Base-by-base conservation (phyloP, 2,329 filamentous ascomycete genomes). In the Paracorniculantispora psalliotae region DNA sequence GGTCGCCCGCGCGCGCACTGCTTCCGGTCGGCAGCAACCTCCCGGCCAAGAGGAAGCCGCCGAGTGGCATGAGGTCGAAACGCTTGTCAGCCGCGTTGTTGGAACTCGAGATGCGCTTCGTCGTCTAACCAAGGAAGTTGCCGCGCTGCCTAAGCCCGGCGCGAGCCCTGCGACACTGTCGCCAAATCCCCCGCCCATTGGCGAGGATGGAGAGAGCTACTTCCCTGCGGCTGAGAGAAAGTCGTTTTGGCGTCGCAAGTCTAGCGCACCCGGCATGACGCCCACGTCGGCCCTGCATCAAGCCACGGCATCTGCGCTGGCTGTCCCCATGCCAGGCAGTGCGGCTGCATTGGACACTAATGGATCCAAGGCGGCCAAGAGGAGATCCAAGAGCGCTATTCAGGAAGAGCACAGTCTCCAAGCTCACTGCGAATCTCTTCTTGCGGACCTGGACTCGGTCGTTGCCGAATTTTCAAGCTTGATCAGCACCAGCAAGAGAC, bases 191-290 rank as follows among this genome's bases (percentile, higher is more conserved):
- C 74, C 77, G 2, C 71, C 74, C 2, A 68, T 77, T 2, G 81
- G 83, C 23, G 82, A 82, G 17, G 81, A 80, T 21, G 70, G 72
- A 2, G 83, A 82, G 37, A 78, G 83, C 59, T 87, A 86, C 65
- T 85, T 84, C 28, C 64, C 74, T 2, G 65, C 69, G 8, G 67
- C 73, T 3, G 86, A 91, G 57, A 91, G 81, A 70, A 83, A 85
- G 61, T 80, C 91, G 0, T 97, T 99, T 69, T 99, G 94, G 94
- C 96, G 92, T 72, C 86, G 93, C 50, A 97, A 96, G 73, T 79
- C 87, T 1, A 92, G 86, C 66, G 76, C 77, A 1, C 71, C 79
- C 21, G 71, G 75, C 2, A 67, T 78, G 30, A 71, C 75, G 5
- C 72, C 79, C 2, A n/a, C n/a, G n/a, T 69, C 73, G 28, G 69